Conservation (phyloP, 345 rosid genomes). For the Pugionium cornutum region DNA sequence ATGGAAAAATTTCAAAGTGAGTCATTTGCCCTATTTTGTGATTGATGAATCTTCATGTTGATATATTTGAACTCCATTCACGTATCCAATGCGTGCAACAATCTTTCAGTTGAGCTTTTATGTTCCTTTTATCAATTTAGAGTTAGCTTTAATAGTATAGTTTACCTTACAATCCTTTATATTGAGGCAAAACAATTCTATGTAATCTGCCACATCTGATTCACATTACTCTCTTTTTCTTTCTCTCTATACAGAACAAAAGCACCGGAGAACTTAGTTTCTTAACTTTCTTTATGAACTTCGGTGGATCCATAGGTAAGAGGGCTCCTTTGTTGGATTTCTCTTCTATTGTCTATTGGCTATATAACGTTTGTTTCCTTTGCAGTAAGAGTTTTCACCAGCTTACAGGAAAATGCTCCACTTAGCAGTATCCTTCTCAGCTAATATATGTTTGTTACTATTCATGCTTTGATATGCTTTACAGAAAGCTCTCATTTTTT, state of each 20-base stretch:
- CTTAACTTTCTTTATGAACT: constrained; percentile 81
- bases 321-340: background rate
- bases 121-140: constrained; percentile 1
- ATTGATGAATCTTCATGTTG: constrained; percentile 4
- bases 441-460: background rate
- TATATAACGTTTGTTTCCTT: constrained; percentile 13
- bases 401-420: constrained; percentile 95
- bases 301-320: constrained; percentile 77
- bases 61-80: constrained; percentile 6
- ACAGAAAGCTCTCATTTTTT: constrained; percentile 17
- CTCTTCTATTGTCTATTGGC: background rate
- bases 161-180: no score
- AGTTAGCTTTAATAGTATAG: background rate
- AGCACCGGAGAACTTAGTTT: constrained; percentile 93
- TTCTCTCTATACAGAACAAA: constrained; percentile 56
- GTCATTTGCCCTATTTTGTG: constrained; percentile 18
- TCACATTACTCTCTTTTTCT: background rate
- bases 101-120: background rate
- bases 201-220: background rate
- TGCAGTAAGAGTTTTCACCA: constrained; percentile 89
- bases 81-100: background rate
- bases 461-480: background rate
- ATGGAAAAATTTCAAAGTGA: constrained; percentile 79
- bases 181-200: background rate
- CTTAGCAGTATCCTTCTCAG: constrained; percentile 68